These are phyloP conservation scores for Rhodomyrtus psidioides DNA, from an alignment of 441 rosid species.

Conservation along the genomic window DNA sequence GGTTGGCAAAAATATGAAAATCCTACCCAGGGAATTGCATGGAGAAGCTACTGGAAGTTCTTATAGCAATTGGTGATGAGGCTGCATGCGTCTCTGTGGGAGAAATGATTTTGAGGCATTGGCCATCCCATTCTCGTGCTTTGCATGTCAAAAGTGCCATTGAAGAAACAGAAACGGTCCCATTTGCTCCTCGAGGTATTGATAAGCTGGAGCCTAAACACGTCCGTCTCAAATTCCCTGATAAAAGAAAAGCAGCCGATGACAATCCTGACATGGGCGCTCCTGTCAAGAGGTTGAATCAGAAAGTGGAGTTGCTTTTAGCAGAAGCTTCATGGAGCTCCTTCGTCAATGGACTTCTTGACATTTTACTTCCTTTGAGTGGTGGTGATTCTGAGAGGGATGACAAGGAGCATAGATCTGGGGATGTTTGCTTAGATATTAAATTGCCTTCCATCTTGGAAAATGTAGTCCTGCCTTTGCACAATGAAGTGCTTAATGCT, in stretches of 20 bases:
- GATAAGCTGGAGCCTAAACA: conserved; percentile 93
- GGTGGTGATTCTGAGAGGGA: conserved; percentile 22
- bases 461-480: conserved; percentile 26
- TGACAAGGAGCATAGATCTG: conserved; percentile 38
- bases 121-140: conserved; percentile 99
- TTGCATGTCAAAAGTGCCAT: conserved; percentile 73
- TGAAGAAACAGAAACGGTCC: conserved; percentile 69
- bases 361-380: conserved; percentile 52
- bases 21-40: conserved; percentile 83
- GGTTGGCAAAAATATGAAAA: not conserved
- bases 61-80: conserved; percentile 98
- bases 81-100: conserved; percentile 95
- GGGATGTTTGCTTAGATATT: conserved; percentile 64
- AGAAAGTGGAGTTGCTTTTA: conserved; percentile 45
- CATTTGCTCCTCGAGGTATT: conserved; percentile 92
- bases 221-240: conserved; percentile 75
- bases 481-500: conserved; percentile 30
- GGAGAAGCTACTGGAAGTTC: conserved; percentile 99
- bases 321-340: conserved; percentile 75
- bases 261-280: conserved; percentile 35
- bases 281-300: conserved; percentile 50
- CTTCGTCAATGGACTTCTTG: conserved; percentile 58
- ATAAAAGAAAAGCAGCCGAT: conserved; percentile 74
- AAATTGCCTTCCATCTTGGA: conserved; percentile 38
- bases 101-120: conserved; percentile 88